Base-by-base conservation (phyloP, 1,139 yeast species). In the Pichia sp. region DNA sequence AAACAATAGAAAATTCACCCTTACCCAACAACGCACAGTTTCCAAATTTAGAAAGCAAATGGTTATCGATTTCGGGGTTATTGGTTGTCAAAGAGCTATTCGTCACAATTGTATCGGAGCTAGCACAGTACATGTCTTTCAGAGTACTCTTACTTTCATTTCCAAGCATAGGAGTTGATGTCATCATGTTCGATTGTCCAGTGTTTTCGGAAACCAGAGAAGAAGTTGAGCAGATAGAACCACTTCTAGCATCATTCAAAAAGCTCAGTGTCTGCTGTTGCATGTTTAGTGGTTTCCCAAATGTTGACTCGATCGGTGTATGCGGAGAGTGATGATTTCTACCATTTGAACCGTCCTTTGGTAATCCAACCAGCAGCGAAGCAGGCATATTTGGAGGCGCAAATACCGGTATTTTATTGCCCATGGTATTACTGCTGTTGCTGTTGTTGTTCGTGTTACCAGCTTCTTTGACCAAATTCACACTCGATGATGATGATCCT, bases 1-100 rank as follows among this genome's bases (percentile, higher is more conserved):
- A 93, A 12, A 95, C 98, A 48, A 84, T 76, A 3, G 97, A 88
- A 66, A 93, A 93, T 69, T 90, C 96, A 24, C 99, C 98, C 45
- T 80, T 75, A 4, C 96, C 97, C 52, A 91, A 75, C 51, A 84
- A 72, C 53, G 79, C 78, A 49, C 92, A 90, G 53, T 80, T 71
- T 1, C 83, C 88, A 71, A 92, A 92, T 67, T 85, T 83, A 40
- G 83, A 77, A 48, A 79, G 73, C 58, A 90, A 74, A 65, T 83
- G 88, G 47, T 80, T 80, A 64, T 85, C 90, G 29, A 77, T 68
- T 24, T 52, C 58, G 12, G 58, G 58, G 30, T 52, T 52, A 29
- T 46, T 44, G 6, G 30, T 46, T 1, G 29, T 30, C 17, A 24
- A 3, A 31, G 46, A 36, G 17, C 3, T 42, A 14, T 30, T 38